Conservation (phyloP, 257 asterid species). For the Fraxinus excelsior region DNA sequence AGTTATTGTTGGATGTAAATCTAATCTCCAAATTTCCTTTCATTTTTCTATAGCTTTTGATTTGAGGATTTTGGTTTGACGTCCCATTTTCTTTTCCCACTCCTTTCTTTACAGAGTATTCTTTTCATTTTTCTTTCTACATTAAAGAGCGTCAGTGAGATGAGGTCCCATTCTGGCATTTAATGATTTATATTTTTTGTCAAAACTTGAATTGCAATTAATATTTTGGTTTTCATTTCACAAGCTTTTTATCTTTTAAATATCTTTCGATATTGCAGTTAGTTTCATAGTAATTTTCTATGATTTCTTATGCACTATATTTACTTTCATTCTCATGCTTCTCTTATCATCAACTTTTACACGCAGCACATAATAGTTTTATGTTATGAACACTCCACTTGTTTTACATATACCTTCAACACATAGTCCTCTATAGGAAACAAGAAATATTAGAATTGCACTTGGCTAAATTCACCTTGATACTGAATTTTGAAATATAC, state of each 20-base stretch:
- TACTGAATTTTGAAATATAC: constrained; percentile 28
- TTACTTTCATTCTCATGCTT: neutral
- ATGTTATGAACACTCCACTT: neutral
- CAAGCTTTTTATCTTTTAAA: neutral
- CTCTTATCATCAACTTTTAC: neutral
- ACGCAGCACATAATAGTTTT: neutral
- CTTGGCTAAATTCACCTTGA: constrained; percentile 13
- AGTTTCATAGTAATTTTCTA: neutral
- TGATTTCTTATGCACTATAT: neutral
- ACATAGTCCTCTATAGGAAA: neutral
- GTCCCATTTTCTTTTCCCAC: neutral
- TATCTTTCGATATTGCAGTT: neutral
- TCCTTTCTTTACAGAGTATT: neutral
- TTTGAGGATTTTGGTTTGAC: neutral
- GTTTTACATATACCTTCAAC: neutral
- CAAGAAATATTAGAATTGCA: neutral
- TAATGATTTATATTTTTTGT: neutral
- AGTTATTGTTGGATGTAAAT: neutral
- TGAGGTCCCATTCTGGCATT: neutral
- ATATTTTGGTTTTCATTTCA: neutral
- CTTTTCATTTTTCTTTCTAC: neutral
- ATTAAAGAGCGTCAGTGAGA: neutral
- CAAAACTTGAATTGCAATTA: neutral
- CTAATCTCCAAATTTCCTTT: neutral
- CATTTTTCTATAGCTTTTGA: neutral